Evolutionary conservation across 1,284 basidiomycete genomes (phyloP).

Genomic region (Heliocybe sulcata): DNA sequence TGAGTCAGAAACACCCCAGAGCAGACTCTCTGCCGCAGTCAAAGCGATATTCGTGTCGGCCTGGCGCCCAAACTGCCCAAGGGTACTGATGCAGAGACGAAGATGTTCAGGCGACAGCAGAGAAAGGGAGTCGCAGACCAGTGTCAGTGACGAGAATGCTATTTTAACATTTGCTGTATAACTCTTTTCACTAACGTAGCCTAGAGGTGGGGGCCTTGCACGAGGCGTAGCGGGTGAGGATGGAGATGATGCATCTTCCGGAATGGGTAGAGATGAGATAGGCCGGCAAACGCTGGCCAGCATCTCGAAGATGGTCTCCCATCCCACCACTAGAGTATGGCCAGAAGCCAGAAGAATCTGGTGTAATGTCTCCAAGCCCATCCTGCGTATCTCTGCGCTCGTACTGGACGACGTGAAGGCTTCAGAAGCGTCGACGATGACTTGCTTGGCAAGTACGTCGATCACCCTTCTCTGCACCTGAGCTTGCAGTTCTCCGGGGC

Average conservation of each 20-base stretch:
- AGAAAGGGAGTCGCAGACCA: constrained; percentile 91
- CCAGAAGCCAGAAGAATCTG: constrained; percentile 87
- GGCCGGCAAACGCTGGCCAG: constrained; percentile 75
- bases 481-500: constrained; percentile 53
- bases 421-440: constrained; percentile 46
- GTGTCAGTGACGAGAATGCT: constrained; percentile 88
- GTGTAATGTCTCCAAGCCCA: constrained; percentile 86
- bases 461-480: constrained; percentile 79
- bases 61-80: constrained; percentile 88
- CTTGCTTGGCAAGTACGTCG: constrained; percentile 75
- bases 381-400: constrained; percentile 72
- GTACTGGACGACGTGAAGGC: constrained; percentile 36
- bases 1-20: constrained; percentile 93
- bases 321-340: constrained; percentile 85
- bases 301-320: constrained; percentile 92
- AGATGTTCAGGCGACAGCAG: constrained; percentile 77
- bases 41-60: constrained; percentile 93
- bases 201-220: constrained; percentile 41
- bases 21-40: constrained; percentile 81
- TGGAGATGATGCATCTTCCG: constrained; percentile 22
- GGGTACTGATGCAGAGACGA: constrained; percentile 80
- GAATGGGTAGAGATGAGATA: constrained; percentile 31
- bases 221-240: constrained; percentile 28
- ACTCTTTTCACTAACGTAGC: constrained; percentile 55
- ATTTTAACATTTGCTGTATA: constrained; percentile 73